Percentiles rank a stretch among this genome's conserved stretches.
These are phyloP conservation scores for Colletotrichum sp. DNA, from an alignment of 2,329 filamentous ascomycete species.

Conservation along the genomic window DNA sequence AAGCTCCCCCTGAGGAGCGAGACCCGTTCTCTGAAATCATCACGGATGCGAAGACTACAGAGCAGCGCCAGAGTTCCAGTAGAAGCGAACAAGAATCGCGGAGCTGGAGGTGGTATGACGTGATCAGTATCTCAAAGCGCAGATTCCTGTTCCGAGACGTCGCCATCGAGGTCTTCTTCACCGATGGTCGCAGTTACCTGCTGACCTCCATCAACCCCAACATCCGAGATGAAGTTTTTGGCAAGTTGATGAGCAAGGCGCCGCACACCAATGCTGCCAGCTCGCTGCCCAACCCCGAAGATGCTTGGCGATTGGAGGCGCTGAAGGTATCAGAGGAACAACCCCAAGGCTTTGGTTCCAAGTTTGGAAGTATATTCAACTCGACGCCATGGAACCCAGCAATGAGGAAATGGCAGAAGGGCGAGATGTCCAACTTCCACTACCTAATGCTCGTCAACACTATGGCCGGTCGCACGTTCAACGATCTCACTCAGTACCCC, in stretches of 20 bases:
- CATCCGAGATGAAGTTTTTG: slow-evolving; percentile 80
- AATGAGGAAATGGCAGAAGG: slow-evolving; percentile 88
- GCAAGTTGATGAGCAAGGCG: slow-evolving; percentile 77
- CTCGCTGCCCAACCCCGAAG: slow-evolving; percentile 77
- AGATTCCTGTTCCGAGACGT: slow-evolving; percentile 96
- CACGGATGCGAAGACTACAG: slow-evolving; percentile 68
- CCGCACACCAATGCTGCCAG: slow-evolving; percentile 77
- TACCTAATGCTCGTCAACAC: slow-evolving; percentile 99
- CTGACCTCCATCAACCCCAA: slow-evolving; percentile 79
- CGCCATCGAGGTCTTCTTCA: slow-evolving; percentile 96
- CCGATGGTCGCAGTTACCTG: slow-evolving; percentile 93
- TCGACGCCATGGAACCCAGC: slow-evolving; percentile 81
- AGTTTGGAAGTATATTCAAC: slow-evolving; percentile 92
- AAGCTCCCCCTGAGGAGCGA: slow-evolving; percentile 89
- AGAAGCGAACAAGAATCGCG: slow-evolving; percentile 79
- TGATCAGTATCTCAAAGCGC: slow-evolving; percentile 94
- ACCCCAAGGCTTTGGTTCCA: slow-evolving; percentile 75
- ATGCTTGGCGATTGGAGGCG: slow-evolving; percentile 89
- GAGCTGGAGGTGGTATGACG: slow-evolving; percentile 92
- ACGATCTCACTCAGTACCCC: slow-evolving; percentile 96
- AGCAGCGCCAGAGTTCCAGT: slow-evolving; percentile 63
- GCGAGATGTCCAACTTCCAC: slow-evolving; percentile 97
- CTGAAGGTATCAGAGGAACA: slow-evolving; percentile 69
- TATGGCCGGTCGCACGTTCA: slow-evolving; percentile 95
- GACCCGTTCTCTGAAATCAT: slow-evolving; percentile 97